Percentiles rank a stretch among this genome's conserved stretches.
These are phyloP conservation scores for Ricinus communis DNA, from an alignment of 345 rosid genomes.

Conservation along the genomic window DNA sequence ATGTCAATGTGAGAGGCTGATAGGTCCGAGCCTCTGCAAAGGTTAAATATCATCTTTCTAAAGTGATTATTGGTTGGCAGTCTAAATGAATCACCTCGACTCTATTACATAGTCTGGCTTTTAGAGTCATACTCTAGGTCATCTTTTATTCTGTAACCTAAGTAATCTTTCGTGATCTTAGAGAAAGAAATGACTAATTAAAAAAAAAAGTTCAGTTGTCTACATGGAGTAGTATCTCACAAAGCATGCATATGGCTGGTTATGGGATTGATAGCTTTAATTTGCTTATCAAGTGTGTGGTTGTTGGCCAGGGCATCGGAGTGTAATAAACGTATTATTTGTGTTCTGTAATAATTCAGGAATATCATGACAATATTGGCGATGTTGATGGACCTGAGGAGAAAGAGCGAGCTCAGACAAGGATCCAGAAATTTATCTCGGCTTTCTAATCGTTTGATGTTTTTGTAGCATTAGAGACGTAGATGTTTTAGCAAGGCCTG, in stretches of 20 bases:
- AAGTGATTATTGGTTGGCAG: no score
- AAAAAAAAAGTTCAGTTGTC: no score
- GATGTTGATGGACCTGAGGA: slow-evolving; percentile 92
- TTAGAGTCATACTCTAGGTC: no score
- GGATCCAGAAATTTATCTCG: slow-evolving; percentile 68
- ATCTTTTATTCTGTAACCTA: no score
- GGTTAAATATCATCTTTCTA: not conserved
- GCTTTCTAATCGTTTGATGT: slow-evolving; percentile 44
- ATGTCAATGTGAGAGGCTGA: not conserved
- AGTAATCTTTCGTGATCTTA: not conserved
- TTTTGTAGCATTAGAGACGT: not conserved
- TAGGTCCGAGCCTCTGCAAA: not conserved
- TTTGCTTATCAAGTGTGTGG: not conserved
- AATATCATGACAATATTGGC: slow-evolving; percentile 91
- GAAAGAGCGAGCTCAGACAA: slow-evolving; percentile 76
- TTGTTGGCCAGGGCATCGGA: not conserved
- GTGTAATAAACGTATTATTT: not conserved
- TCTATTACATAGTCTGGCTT: no score
- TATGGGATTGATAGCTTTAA: not conserved
- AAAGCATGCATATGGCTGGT: no score
- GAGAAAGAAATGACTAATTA: no score
- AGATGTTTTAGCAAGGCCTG: not conserved
- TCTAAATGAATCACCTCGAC: no score
- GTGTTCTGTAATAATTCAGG: slow-evolving; percentile 38
- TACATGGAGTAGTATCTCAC: not conserved